phyloP scores from a whole-genome alignment of 768 basidiomycete species.

The Leccinum truebloodii region DNA sequence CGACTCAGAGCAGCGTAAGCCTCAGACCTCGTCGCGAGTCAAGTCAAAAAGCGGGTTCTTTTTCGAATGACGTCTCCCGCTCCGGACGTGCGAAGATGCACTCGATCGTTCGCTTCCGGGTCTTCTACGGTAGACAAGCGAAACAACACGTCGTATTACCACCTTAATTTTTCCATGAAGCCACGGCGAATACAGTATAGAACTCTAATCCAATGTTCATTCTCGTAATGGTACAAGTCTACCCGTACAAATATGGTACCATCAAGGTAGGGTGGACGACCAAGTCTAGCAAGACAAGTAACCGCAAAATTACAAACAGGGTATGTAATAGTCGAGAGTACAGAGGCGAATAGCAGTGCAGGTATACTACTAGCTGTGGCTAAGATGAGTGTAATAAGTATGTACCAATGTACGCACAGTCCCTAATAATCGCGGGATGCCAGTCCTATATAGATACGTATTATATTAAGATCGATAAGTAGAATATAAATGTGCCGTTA shows the following conservation, averaged over 20 bases:
- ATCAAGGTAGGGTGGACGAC: constrained; percentile 5
- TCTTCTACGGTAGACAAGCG: constrained; percentile 2
- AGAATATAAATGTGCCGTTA: constrained; percentile 20
- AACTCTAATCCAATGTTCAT: constrained; percentile 13
- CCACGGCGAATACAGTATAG: constrained; percentile 1
- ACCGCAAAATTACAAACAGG: constrained; percentile 10
- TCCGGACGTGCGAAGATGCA: constrained; percentile 16
- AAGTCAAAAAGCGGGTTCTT: constrained; percentile 40
- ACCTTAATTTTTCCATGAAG: not conserved
- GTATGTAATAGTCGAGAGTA: constrained; percentile 16
- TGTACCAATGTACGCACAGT: constrained; percentile 15
- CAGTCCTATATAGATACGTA: not conserved
- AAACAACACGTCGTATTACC: constrained; percentile 9
- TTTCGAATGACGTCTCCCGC: constrained; percentile 36
- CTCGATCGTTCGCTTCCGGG: not conserved
- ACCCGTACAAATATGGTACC: constrained; percentile 4
- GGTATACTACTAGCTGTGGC: constrained; percentile 7
- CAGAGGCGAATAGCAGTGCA: constrained; percentile 11
- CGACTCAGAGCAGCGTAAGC: no score
- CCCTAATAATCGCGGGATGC: constrained; percentile 15
- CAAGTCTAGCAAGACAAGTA: constrained; percentile 5
- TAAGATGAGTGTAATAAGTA: constrained; percentile 4
- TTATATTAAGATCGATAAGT: constrained; percentile 21
- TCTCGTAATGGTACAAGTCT: constrained; percentile 9
- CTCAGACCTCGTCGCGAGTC: constrained; percentile 24